Evolutionary conservation across 2,329 filamentous ascomycete genomes (phyloP), one percentile per base, ranked within the genome.

Genomic region (Capronia epimyces): DNA sequence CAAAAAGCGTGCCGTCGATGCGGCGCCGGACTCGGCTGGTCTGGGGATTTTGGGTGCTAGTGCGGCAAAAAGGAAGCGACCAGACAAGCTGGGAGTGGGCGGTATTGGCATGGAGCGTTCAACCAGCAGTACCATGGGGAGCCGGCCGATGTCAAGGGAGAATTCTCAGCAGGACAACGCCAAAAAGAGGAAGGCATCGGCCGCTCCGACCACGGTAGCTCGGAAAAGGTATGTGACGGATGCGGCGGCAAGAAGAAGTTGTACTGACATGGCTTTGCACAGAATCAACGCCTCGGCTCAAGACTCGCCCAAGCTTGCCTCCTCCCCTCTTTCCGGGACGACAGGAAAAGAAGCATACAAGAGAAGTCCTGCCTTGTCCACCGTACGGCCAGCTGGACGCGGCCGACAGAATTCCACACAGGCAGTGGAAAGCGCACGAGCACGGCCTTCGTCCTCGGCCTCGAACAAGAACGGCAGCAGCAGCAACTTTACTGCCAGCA

Each of bases 321-420:
- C 88, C 1, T 91, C 89, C 1, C 87, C 88, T 15, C 77, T 89
- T 41, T 75, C 87, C 42, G 78, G 81, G 43, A 79, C 77, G n/a
- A 80, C 88, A 52, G 68, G 70, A 21, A 86, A 89, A 60, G 72
- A 75, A 70, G 58, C 69, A 66, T 46, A 73, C 66, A 60, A 75
- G 72, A 56, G 73, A 47, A 87, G 84, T 34, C 84, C 86, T 22
- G 80, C 76, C 7, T 83, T 83, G 5, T 69, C 70, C 52, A 68
- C 71, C 24, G 72, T 80, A 51, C 80, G 84, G 37, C 83, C 87
- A 10, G 75, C 80, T 44, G 82, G 85, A 4, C 81, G 88, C 59
- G 81, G 82, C 31, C 82, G 89, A 63, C 87, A 89, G 64, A 90
- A 86, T 63, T 87, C 86, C 13, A 78, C 80, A 48, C 79, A 81